Base-by-base conservation (phyloP, 1,139 yeast species). In the Candida pseudoviswanathii region DNA sequence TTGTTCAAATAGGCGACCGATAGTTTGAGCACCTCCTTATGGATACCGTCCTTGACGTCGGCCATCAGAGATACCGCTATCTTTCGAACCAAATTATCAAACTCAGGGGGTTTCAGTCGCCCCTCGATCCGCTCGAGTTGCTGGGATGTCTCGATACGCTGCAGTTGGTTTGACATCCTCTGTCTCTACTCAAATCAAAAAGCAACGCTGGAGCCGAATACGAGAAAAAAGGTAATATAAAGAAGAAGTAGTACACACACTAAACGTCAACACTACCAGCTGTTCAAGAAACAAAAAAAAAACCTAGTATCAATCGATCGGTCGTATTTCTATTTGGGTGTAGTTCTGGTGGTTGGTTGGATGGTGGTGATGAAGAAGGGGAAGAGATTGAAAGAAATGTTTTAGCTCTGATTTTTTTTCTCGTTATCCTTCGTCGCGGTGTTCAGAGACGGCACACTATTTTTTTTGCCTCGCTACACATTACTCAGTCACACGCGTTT, bases 1-100 rank as follows among this genome's bases (percentile, higher is more conserved):
- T 57, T 55, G 10, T 58, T 52, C 44, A 71, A 57, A 51, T 66
- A 71, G 32, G 56, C 56, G 44, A 66, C 57, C 47, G 70, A 64
- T 43, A 57, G 53, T 46, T 58, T 58, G 24, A 71, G 54, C 6
- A 66, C 70, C n/a, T 53, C 51, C 46, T 62, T 67, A 36, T 71
- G 75, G 26, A 57, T 54, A 16, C 55, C 61, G 47, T 61, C 65
- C 41, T 61, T 56, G 1, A 70, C 70, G 3, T 64, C 55, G 26
- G 64, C 65, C 16, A 46, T 52, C 40, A 67, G 67, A 16, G 72
- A 63, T 43, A 47, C 50, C 24, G 51, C 51, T 37, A 71, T 67
- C 11, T 58, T 54, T 11, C 43, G 43, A 2, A 58, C 58, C 29
- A 69, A 56, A 4, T 58, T 64, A 45, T 66, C 68, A 55, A 60